These are phyloP conservation scores for Chalciporus piperatus DNA, from an alignment of 768 basidiomycete genomes.

Conservation along the genomic window DNA sequence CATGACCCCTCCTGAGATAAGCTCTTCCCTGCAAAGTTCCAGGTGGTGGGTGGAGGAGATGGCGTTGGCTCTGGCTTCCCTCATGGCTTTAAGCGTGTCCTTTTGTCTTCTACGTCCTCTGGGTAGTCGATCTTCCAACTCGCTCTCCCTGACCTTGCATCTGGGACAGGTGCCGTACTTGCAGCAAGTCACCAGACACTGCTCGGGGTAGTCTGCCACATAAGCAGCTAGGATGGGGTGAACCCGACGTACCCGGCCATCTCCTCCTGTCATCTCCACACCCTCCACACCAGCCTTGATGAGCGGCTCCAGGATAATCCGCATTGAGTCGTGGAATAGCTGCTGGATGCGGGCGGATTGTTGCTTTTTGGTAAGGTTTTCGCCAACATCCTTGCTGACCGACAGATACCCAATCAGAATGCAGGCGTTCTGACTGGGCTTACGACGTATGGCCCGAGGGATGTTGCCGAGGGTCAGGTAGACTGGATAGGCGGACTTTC, in stretches of 20 bases:
- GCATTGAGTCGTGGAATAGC: conserved; percentile 14
- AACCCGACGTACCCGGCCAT: not conserved
- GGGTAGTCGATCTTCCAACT: not conserved
- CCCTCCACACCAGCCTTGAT: conserved; percentile 8
- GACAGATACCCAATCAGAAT: too few relatives aligned
- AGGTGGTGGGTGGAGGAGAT: too few relatives aligned
- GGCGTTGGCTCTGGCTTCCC: too few relatives aligned
- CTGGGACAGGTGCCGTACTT: not conserved
- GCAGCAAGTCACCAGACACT: not conserved
- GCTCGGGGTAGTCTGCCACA: conserved; percentile 7
- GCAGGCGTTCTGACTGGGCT: conserved; percentile 33
- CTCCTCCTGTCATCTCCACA: conserved; percentile 4
- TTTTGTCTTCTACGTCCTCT: not conserved
- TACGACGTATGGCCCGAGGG: conserved; percentile 33
- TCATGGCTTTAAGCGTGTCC: not conserved
- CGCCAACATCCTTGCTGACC: too few relatives aligned
- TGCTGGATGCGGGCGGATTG: too few relatives aligned
- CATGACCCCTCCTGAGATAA: not conserved
- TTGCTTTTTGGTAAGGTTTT: too few relatives aligned
- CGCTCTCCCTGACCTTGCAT: not conserved
- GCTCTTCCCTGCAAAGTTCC: not conserved
- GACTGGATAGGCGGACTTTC: conserved; percentile 43
- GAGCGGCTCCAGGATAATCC: conserved; percentile 19
- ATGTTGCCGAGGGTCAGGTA: conserved; percentile 25
- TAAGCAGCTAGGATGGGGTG: not conserved